These are phyloP conservation scores for Oryza brachyantha DNA, from an alignment of 176 grass and related monocot genomes.

Conservation along the genomic window DNA sequence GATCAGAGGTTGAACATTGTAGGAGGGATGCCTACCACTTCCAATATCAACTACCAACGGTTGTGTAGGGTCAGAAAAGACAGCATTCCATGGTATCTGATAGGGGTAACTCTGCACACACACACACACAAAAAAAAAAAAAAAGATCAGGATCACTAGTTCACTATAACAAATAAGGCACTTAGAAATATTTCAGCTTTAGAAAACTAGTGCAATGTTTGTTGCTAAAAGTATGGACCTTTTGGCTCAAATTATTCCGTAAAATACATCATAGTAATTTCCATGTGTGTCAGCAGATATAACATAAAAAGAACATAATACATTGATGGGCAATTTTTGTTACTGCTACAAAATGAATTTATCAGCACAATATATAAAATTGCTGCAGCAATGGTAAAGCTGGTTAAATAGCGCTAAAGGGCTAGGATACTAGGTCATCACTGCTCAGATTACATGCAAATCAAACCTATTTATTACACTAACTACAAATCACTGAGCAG, in stretches of 20 bases:
- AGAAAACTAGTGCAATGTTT: not conserved
- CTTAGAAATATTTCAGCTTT: not conserved
- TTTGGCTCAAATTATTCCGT: slow-evolving; percentile 13
- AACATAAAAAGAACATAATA: slow-evolving; percentile 10
- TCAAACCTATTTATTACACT: not conserved
- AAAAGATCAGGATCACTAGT: slow-evolving; percentile 13
- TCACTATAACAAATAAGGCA: slow-evolving; percentile 18
- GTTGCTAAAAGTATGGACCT: slow-evolving; percentile 1
- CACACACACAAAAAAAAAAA: too few relatives aligned
- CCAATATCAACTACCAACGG: slow-evolving; percentile 83
- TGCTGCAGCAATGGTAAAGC: slow-evolving; percentile 3
- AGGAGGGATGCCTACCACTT: slow-evolving; percentile 65
- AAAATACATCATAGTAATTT: not conserved
- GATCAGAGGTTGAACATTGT: slow-evolving; percentile 7
- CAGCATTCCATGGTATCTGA: slow-evolving; percentile 58
- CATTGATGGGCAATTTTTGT: not conserved
- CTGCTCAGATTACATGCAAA: slow-evolving; percentile 3
- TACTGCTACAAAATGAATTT: slow-evolving; percentile 17
- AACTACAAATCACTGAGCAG: not conserved
- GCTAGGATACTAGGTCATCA: not conserved
- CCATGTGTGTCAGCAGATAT: not conserved
- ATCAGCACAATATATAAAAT: slow-evolving; percentile 1
- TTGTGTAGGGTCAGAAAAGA: slow-evolving; percentile 57
- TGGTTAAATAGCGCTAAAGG: not conserved
- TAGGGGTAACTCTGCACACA: slow-evolving; percentile 70